Evolutionary conservation across 1,139 yeast genomes (phyloP), one percentile per base, ranked within the genome.

Genomic region (Yamadazyma diddensiae): DNA sequence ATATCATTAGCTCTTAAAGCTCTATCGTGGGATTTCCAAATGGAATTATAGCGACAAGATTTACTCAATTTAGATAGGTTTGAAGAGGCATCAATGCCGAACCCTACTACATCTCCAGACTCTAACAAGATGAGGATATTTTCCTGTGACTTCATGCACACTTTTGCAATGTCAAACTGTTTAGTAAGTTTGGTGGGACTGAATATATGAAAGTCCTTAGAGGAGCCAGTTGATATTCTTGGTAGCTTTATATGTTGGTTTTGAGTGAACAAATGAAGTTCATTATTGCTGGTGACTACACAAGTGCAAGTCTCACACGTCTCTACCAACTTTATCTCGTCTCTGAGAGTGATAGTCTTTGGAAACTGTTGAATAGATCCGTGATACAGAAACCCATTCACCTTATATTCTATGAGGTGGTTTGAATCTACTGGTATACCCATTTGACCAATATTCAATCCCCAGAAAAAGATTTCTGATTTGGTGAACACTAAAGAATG

Each of bases 401-500:
- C 37, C 19, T 56, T 56, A 28, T 58, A 53, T 11, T 62, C 65
- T 3, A 33, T 15, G 1, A 21, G 7, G 3, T 23, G 26, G 3
- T 30, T 33, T 8, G 21, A 3, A 12, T 44, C 37, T 3, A 51
- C 30, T 6, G 56, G 38, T 28, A 77, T 66, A 1, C 94, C 95
- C 80, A 90, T 79, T 52, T 90, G 97, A 0, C 97, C 97, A 19
- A 79, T 61, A 51, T 87, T 85, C 20, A 82, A 59, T 1, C 97
- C 97, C 95, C 95, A 87, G 24, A 79, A 59, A 41, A 65, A 75
- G 6, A 87, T 47, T 8, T 69, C 71, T 21, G 67, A 55, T 18
- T 62, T 65, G 0, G 82, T 65, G 44, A 69, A 82, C 0, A 75
- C 85, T 4, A 82, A 68, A 0, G 94, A 78, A 52, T 86, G 95